Evolutionary conservation across 169 alveolate species (phyloP), one percentile per base, ranked within the genome.

Genomic region (Cystoisospora suis): DNA sequence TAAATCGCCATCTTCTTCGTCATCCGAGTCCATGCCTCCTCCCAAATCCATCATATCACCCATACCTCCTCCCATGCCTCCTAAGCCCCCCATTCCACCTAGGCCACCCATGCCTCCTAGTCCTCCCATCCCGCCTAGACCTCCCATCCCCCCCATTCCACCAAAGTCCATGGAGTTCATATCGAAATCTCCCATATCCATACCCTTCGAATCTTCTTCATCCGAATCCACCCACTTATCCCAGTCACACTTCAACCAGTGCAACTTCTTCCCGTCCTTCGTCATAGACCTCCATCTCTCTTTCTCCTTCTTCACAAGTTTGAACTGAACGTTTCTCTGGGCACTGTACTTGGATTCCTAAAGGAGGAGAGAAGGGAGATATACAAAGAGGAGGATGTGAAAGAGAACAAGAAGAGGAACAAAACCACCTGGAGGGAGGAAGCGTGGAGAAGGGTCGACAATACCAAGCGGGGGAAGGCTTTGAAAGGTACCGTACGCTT

Each of bases 41-140:
- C 90, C 88, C 2, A 53, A 65, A 17, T 89, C 95, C 89, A 93
- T 89, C 94, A 90, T 75, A 3, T 46, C 90, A n/a, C 89, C 86
- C 12, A 46, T 15, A 23, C 91, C 91, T 12, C 91, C 91, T 27
- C 81, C 83, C 7, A 42, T 17, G 69, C 95, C 95, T 6, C 87
- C 90, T 92, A 92, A 70, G 36, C 95, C 92, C 40, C 93, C 92
- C 75, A 93, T 36, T 3, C 95, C 95, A 42, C 92, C 94, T 90
- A 93, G 45, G 34, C 96, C 95, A 4, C 94, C 93, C 93, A 92
- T 72, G 9, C 96, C 96, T 2, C 94, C 94, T 93, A 90, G 79
- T 32, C 95, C 95, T 0, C 94, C 94, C 93, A 93, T 87, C 29
- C 94, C 95, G 61, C 94, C 93, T 40, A 44, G 29, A 59, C 86